Base-by-base conservation (phyloP, 2,329 filamentous ascomycete species). In the Neonectria magnoliae region DNA sequence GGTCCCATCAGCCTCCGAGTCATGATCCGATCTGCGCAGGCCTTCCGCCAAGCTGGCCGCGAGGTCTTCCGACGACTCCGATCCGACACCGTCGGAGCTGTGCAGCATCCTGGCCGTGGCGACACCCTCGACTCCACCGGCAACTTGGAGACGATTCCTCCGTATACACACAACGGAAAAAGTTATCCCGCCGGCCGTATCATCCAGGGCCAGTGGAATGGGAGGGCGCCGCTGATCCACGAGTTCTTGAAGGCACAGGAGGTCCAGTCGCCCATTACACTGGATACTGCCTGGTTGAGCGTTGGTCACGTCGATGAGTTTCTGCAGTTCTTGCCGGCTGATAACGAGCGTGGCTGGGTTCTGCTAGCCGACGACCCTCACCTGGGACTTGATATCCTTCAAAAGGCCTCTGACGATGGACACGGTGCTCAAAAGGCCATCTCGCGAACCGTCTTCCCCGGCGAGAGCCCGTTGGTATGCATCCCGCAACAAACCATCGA, bases 121-220 rank as follows among this genome's bases (percentile, higher is more conserved):
- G 60, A 63, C 4, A 60, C 59, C 2, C 72, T 68, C 11, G 70
- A 76, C 48, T 73, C 71, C 0, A 68, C 63, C 0, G 74, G 79
- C 0, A 81, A 81, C 47, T 57, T 81, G 3, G 79, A 81, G 44
- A 78, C 77, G 0, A 81, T 80, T 9, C 80, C 78, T 4, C 79
- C 80, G 0, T 72, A 75, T 25, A 66, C 31, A 2, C 33, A 67
- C 53, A 65, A 71, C 2, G 71, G 67, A 0, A 68, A 63, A 14
- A 54, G 50, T 2, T 76, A 69, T 4, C 70, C 70, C 0, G 68
- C 67, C 0, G 73, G 73, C 0, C 68, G 73, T 20, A 44, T 69
- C 2, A 68, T 75, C n/a, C 57, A 62, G 56, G 73, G 74, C 4
- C 60, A 64, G 1, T 66, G 57, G 29, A 45, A 63, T 1, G 57